Conservation (phyloP, 768 basidiomycete genomes). For the Leccinum fibrillosum region DNA sequence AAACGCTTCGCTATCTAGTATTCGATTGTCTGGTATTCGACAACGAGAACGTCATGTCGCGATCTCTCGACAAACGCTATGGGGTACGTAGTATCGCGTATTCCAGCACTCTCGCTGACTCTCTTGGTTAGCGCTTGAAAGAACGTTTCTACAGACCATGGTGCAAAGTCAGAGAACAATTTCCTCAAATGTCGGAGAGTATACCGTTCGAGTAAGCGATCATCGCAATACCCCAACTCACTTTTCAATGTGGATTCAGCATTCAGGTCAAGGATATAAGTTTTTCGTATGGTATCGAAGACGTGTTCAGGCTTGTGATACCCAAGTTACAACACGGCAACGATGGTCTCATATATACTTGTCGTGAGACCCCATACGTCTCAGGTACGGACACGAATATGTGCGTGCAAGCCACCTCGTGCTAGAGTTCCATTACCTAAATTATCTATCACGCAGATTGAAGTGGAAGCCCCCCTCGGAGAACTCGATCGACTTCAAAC, state of each 20-base stretch:
- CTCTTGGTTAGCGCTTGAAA: conserved; percentile 45
- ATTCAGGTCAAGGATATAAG: conserved; percentile 86
- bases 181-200: conserved; percentile 58
- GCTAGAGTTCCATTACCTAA: neutral
- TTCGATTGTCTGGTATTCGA: conserved; percentile 93
- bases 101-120: conserved; percentile 4
- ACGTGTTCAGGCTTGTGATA: conserved; percentile 82
- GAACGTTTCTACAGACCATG: conserved; percentile 85
- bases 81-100: conserved; percentile 54
- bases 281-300: conserved; percentile 82
- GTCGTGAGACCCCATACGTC: conserved; percentile 77
- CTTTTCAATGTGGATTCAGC: conserved; percentile 38
- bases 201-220: conserved; percentile 81
- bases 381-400: conserved; percentile 86
- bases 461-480: conserved; percentile 99
- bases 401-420: conserved; percentile 65
- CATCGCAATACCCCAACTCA: neutral
- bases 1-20: conserved; percentile 76
- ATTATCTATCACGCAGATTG: conserved; percentile 47
- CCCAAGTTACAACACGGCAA: conserved; percentile 86
- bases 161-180: conserved; percentile 60
- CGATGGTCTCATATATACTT: conserved; percentile 96
- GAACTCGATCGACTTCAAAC: conserved; percentile 97
- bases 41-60: conserved; percentile 82
- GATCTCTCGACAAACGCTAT: conserved; percentile 82